These are phyloP conservation scores for Stachybotrys echinatus DNA, from an alignment of 2,329 filamentous ascomycete species.

Conservation along the genomic window DNA sequence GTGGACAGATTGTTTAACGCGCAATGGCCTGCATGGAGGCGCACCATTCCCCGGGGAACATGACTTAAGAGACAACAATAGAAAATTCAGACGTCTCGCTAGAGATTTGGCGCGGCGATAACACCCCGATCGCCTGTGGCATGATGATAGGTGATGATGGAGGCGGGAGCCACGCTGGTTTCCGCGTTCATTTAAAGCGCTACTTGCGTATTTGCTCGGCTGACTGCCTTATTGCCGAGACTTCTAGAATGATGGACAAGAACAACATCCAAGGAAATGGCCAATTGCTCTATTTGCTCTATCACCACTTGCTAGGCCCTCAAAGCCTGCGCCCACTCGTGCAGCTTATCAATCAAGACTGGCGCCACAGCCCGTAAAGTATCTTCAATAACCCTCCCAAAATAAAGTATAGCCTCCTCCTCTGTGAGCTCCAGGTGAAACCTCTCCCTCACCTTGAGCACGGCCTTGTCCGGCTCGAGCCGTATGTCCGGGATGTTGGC, in stretches of 20 bases:
- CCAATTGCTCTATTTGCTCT: background rate
- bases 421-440: constrained; percentile 90
- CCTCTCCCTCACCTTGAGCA: constrained; percentile 89
- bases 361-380: constrained; percentile 85
- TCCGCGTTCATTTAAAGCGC: too few species aligned
- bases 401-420: constrained; percentile 83
- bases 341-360: constrained; percentile 89
- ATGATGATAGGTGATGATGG: too few species aligned
- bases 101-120: background rate
- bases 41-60: background rate
- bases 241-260: too few species aligned
- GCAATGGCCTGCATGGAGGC: background rate
- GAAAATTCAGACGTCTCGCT: background rate
- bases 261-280: too few species aligned
- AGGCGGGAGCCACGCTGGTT: too few species aligned
- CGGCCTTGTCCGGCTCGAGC: constrained; percentile 87
- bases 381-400: constrained; percentile 87
- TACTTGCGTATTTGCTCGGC: too few species aligned
- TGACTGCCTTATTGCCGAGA: too few species aligned
- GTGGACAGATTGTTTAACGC: background rate
- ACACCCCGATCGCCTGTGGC: too few species aligned
- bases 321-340: constrained; percentile 90
- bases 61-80: background rate
- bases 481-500: constrained; percentile 95
- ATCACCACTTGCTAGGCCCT: constrained; percentile 48